Base-by-base conservation (phyloP, 441 rosid species). In the Populus trichocarpa region DNA sequence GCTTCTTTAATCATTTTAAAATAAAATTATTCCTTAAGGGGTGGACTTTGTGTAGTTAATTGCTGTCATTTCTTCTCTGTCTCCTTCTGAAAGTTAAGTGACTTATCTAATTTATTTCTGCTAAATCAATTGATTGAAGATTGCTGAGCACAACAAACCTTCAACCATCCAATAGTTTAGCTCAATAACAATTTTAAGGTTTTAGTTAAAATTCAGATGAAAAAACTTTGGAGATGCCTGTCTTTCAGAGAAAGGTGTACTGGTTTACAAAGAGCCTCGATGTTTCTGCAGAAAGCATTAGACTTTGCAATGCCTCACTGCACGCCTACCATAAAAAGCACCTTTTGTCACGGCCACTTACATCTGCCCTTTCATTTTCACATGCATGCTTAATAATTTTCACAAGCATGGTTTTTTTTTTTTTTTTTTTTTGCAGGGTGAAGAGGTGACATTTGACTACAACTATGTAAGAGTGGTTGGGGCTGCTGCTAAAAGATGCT, bases 361-460 rank as follows among this genome's bases (percentile, higher is more conserved):
- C 50, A 42, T 42, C 16, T 42, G 50, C 50, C 35, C 35, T 74
- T 65, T 7, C 26, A 6, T 42, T 71, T 26, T 35, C 1, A 61
- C 33, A 16, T 69, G 18, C 35, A 14, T 73, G 67, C 76, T 35
- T 72, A 57, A 71, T 67, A 32, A 5, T 33, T 71, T 33, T 35
- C 38, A 75, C 57, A 65, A 76, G 78, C 70, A 74, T 69, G 78
- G 32, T 69, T n/a, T 74, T 46, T 70, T 16, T 69, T 35, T 2
- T 0, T 83, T 69, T 35, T 0, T 0, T 83, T 28, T 28, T 30
- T 30, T 61, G 28, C 91, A 96, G 99, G 96, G 91, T 65, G 96
- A 96, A 78, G 99, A 96, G 89, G 75, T 93, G 85, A 94, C 99
- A 70, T 96, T 96, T 87, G 98, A 96, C 88, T 96, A 96, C 92